These are phyloP conservation scores for Diaporthe nobilis DNA, from an alignment of 2,329 filamentous ascomycete species.

Conservation along the genomic window DNA sequence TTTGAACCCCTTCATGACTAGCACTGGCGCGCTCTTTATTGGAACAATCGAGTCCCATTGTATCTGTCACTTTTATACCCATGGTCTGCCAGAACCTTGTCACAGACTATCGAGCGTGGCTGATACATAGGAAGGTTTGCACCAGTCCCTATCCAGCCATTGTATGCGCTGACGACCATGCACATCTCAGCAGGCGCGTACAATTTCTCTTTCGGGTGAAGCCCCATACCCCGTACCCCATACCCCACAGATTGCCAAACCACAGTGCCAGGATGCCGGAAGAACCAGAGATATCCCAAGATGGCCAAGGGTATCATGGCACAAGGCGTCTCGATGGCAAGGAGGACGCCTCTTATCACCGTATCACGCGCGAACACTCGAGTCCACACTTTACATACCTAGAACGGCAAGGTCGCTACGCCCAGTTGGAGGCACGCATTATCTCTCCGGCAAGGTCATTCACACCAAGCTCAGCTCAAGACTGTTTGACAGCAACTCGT, in stretches of 20 bases:
- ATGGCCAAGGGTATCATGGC: background rate
- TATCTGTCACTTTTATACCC: background rate
- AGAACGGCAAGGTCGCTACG: background rate
- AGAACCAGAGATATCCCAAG: background rate
- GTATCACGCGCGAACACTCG: background rate
- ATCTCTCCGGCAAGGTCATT: background rate
- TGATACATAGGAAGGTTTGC: background rate
- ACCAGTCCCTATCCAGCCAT: background rate
- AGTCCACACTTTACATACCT: slow-evolving; percentile 22
- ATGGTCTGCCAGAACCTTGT: background rate
- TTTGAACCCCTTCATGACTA: background rate
- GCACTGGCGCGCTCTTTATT: background rate
- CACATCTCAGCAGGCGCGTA: background rate
- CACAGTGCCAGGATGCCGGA: background rate
- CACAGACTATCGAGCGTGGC: background rate
- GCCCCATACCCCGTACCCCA: background rate
- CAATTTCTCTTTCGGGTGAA: background rate
- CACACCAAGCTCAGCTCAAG: background rate
- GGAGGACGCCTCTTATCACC: slow-evolving; percentile 3
- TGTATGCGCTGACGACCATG: background rate
- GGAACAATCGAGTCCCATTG: background rate
- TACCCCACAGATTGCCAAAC: background rate
- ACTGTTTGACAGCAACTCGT: background rate
- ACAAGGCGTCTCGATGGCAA: background rate
- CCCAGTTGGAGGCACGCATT: background rate